Evolutionary conservation across 2,329 filamentous ascomycete genomes (phyloP).

Genomic region (Cryphonectria carpinicola): DNA sequence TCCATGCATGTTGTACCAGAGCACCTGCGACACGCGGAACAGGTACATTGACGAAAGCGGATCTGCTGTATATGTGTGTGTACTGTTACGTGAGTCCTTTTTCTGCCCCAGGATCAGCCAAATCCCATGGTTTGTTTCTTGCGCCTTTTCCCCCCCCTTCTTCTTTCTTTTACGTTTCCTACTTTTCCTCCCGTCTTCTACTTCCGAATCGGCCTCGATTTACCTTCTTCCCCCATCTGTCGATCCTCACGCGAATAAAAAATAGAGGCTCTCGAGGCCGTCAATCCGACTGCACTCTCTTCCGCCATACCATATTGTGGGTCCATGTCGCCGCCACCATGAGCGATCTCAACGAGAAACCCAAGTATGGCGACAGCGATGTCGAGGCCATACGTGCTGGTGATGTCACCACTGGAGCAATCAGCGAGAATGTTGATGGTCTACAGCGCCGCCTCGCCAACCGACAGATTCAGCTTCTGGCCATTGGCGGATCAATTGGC

Average conservation of each 20-base stretch:
- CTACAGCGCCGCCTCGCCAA: constrained; percentile 55
- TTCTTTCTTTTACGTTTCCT: not conserved
- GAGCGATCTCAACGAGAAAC: constrained; percentile 21
- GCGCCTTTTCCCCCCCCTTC: not conserved
- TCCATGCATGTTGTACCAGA: not conserved
- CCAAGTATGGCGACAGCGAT: constrained; percentile 20
- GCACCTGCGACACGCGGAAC: not conserved
- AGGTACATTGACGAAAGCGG: not conserved
- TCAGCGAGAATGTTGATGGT: constrained; percentile 27
- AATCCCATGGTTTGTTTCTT: not conserved
- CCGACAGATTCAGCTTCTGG: constrained; percentile 62
- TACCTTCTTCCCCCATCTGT: not conserved
- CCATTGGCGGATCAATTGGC: constrained; percentile 61
- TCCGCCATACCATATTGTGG: not conserved
- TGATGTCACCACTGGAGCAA: constrained; percentile 18
- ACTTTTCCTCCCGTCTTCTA: not conserved
- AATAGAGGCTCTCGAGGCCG: not conserved
- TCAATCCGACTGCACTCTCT: not conserved
- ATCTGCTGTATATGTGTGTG: not conserved
- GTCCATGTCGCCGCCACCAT: constrained; percentile 13
- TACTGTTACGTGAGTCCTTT: not conserved
- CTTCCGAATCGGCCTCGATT: not conserved
- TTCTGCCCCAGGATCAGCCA: not conserved
- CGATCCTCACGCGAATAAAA: not conserved
- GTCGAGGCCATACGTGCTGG: constrained; percentile 16